Percentiles rank a stretch among this genome's conserved stretches.
These are phyloP conservation scores for Trichoderma harzianum DNA, from an alignment of 2,329 filamentous ascomycete species.

Conservation along the genomic window DNA sequence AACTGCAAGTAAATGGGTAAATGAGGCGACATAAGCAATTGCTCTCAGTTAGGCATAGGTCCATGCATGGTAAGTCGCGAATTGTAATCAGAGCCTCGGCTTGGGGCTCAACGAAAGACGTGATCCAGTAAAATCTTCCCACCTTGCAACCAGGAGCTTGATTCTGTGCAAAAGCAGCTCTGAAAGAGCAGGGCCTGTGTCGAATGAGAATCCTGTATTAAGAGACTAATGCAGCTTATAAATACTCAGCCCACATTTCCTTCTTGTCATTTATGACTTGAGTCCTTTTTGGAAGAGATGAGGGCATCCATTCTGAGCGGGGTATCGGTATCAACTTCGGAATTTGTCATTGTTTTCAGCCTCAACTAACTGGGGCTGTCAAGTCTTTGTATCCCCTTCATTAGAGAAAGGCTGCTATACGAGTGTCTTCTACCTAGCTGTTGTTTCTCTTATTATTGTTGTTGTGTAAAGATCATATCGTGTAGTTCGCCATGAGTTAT, in stretches of 20 bases:
- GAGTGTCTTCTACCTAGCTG: not conserved
- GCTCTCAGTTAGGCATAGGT: not conserved
- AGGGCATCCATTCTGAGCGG: not conserved
- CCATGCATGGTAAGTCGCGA: not conserved
- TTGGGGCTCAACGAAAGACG: not conserved
- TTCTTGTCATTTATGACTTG: not conserved
- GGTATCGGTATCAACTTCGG: not conserved
- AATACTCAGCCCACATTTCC: constrained; percentile 3
- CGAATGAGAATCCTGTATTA: not conserved
- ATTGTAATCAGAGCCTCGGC: not conserved
- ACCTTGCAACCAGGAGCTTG: not conserved
- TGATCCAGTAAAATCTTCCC: not conserved
- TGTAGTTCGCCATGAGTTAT: not conserved
- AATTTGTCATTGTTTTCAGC: not conserved
- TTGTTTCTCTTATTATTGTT: not conserved
- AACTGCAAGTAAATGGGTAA: not conserved
- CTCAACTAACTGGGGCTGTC: not conserved
- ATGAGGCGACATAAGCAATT: not conserved
- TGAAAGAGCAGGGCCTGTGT: not conserved
- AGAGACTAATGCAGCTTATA: not conserved
- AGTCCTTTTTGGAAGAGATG: not conserved
- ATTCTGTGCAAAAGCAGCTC: not conserved
- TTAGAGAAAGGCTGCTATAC: not conserved
- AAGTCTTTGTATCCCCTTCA: not conserved
- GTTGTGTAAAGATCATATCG: not conserved